phyloP scores from a whole-genome alignment of 2,329 filamentous ascomycete species.

The Trichoderma sp. region DNA sequence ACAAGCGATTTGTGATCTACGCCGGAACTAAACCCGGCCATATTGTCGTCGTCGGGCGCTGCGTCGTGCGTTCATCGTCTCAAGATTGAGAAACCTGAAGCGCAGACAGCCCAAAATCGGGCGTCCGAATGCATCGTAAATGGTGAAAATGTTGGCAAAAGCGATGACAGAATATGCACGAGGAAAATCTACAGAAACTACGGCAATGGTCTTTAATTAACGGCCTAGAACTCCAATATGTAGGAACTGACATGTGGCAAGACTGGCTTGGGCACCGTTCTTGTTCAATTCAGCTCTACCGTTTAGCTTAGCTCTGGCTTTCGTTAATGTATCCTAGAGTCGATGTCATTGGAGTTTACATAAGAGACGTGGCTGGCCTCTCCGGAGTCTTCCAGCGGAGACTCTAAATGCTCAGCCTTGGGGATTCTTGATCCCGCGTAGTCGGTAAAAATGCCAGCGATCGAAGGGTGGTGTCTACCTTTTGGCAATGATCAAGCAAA shows the following conservation, averaged over 20 bases:
- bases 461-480: not conserved
- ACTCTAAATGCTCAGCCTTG: not conserved
- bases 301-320: not conserved
- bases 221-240: not conserved
- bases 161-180: not conserved
- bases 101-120: not conserved
- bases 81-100: not conserved
- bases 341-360: not conserved
- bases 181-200: not conserved
- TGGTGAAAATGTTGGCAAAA: not conserved
- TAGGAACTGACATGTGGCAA: not conserved
- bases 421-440: not conserved
- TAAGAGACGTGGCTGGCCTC: not conserved
- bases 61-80: not conserved
- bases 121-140: not conserved
- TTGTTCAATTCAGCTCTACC: not conserved
- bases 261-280: not conserved
- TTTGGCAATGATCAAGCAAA: not conserved
- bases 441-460: not conserved
- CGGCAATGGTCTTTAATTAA: not conserved
- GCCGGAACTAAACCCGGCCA: not conserved
- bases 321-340: not conserved
- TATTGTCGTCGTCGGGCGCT: not conserved
- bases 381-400: not conserved
- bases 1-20: not conserved